phyloP scores from a whole-genome alignment of 169 alveolate species.

The Eimeria falciformis region DNA sequence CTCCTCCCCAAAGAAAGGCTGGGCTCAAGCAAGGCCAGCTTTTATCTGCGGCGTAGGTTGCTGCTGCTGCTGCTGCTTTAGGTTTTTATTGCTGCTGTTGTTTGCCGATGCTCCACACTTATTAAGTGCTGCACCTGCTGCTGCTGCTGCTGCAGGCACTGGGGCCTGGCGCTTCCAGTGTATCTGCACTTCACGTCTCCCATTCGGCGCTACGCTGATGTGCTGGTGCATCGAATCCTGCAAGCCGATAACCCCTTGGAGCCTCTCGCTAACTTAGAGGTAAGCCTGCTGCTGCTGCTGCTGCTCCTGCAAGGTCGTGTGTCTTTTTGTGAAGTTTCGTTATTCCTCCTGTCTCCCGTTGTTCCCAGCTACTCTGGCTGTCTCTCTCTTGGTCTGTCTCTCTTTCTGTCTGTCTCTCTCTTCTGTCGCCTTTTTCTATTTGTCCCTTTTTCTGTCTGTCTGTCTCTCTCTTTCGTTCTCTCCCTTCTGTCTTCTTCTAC shows the following conservation, averaged over 20 bases:
- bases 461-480: too few species aligned
- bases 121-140: conserved; percentile 64
- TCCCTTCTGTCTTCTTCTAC: too few species aligned
- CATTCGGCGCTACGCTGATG: conserved; percentile 99
- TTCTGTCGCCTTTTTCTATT: too few species aligned
- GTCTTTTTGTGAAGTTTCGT: too few species aligned
- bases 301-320: conserved; percentile 28
- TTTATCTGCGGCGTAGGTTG: conserved; percentile 46
- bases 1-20: too few species aligned
- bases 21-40: not conserved
- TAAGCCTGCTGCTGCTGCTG: conserved; percentile 17
- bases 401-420: too few species aligned
- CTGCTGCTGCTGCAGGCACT: conserved; percentile 88
- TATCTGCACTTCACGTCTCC: conserved; percentile 99
- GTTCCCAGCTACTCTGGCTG: too few species aligned
- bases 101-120: too few species aligned
- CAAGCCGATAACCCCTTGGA: not conserved
- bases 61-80: conserved; percentile 29
- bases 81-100: too few species aligned
- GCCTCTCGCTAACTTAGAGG: conserved; percentile 45
- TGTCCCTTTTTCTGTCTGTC: too few species aligned
- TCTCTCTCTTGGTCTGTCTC: too few species aligned
- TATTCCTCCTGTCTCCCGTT: too few species aligned
- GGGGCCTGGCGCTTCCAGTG: conserved; percentile 97
- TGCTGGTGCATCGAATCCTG: conserved; percentile 95